These are phyloP conservation scores for Hansenula lynferdii DNA, from an alignment of 1,139 yeast species.

Conservation along the genomic window DNA sequence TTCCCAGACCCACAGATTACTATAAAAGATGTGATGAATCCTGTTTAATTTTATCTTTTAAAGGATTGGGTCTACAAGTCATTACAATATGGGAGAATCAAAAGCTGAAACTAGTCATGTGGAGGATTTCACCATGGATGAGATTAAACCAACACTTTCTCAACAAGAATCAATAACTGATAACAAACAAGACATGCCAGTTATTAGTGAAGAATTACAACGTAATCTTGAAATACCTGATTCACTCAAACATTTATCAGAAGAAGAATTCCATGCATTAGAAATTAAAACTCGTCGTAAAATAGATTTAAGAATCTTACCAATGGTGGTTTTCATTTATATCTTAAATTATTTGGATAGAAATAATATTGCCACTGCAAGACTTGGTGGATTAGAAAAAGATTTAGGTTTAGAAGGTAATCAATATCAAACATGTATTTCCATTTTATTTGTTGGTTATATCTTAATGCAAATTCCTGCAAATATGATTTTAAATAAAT, in stretches of 20 bases:
- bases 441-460: background rate
- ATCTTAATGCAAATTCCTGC: background rate
- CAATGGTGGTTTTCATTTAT: background rate
- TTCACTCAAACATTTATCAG: background rate
- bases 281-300: background rate
- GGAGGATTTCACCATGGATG: background rate
- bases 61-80: too few species aligned
- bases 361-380: background rate
- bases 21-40: too few species aligned
- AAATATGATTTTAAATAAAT: background rate
- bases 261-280: background rate
- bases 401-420: background rate
- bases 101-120: background rate
- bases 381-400: background rate
- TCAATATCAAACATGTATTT: background rate
- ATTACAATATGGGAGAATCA: too few species aligned
- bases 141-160: conserved; percentile 1
- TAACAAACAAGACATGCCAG: background rate
- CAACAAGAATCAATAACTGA: background rate
- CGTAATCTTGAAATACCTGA: background rate
- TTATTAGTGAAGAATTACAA: background rate
- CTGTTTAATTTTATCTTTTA: too few species aligned
- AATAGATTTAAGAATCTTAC: background rate
- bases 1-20: too few species aligned
- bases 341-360: background rate